These are phyloP conservation scores for Collybia mongolica DNA, from an alignment of 768 basidiomycete species.

Conservation along the genomic window DNA sequence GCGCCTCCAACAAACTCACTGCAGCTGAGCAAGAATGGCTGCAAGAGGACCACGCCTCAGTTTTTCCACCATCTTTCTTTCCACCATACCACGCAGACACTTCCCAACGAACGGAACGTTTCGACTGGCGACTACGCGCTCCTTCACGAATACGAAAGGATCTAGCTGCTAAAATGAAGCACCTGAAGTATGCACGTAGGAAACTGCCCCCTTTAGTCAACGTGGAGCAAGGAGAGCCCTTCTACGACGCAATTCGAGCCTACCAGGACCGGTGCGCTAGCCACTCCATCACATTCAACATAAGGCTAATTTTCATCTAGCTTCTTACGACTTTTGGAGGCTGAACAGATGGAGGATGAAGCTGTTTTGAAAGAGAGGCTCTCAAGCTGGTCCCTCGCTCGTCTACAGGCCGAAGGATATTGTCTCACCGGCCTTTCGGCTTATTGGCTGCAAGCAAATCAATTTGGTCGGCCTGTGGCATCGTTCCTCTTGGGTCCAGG, in stretches of 20 bases:
- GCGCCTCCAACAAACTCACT: constrained; percentile 5
- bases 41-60: constrained; percentile 22
- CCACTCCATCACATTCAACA: neutral
- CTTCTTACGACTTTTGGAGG: constrained; percentile 45
- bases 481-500: constrained; percentile 67
- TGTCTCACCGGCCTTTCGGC: constrained; percentile 62
- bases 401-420: constrained; percentile 70
- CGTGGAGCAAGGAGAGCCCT: constrained; percentile 36
- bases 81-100: constrained; percentile 8
- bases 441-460: constrained; percentile 66
- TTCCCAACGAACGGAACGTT: constrained; percentile 31
- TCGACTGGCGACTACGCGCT: constrained; percentile 63
- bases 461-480: constrained; percentile 66
- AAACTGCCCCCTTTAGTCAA: constrained; percentile 31
- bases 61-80: constrained; percentile 1
- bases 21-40: constrained; percentile 39
- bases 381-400: constrained; percentile 60
- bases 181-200: constrained; percentile 30
- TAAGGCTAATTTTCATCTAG: constrained; percentile 20
- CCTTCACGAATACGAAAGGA: constrained; percentile 35
- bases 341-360: constrained; percentile 68
- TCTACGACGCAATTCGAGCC: constrained; percentile 46
- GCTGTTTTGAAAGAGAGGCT: constrained; percentile 61
- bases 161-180: constrained; percentile 5
- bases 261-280: constrained; percentile 53